Evolutionary conservation across 129 eudicot genomes (phyloP).

Genomic region (Artemisia annua): DNA sequence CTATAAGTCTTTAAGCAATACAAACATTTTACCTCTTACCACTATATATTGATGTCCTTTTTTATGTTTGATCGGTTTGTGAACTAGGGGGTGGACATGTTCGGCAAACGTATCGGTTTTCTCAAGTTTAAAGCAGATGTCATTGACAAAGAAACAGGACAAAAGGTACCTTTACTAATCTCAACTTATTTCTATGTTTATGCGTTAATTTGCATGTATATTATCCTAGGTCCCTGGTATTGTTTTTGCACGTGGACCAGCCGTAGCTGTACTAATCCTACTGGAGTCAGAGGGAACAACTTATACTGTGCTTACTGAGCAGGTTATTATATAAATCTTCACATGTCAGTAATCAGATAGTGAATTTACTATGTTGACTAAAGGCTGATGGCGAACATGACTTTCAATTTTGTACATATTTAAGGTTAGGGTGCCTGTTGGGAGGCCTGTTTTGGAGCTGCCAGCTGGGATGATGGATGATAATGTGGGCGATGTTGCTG

Average conservation of each 20-base stretch:
- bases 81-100: slow-evolving; percentile 84
- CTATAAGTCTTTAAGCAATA: not conserved
- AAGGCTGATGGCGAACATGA: no score
- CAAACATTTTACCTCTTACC: not conserved
- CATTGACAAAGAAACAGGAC: slow-evolving; percentile 79
- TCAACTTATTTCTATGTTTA: slow-evolving; percentile 4
- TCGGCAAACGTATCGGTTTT: slow-evolving; percentile 92
- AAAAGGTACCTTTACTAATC: slow-evolving; percentile 54
- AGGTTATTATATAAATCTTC: slow-evolving; percentile 43
- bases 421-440: slow-evolving; percentile 97
- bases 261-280: slow-evolving; percentile 93
- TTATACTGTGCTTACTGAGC: slow-evolving; percentile 92
- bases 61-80: slow-evolving; percentile 1
- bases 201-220: slow-evolving; percentile 15
- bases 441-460: slow-evolving; percentile 81
- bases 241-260: slow-evolving; percentile 99
- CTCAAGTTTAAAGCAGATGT: slow-evolving; percentile 95
- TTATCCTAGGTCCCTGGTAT: slow-evolving; percentile 87
- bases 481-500: slow-evolving; percentile 71
- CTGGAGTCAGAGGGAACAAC: slow-evolving; percentile 85
- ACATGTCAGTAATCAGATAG: not conserved
- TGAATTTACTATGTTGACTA: not conserved
- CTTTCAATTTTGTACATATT: slow-evolving; percentile 9
- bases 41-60: not conserved
- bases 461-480: slow-evolving; percentile 99